phyloP scores from a whole-genome alignment of 345 rosid genomes.

The Turnera subulata region DNA sequence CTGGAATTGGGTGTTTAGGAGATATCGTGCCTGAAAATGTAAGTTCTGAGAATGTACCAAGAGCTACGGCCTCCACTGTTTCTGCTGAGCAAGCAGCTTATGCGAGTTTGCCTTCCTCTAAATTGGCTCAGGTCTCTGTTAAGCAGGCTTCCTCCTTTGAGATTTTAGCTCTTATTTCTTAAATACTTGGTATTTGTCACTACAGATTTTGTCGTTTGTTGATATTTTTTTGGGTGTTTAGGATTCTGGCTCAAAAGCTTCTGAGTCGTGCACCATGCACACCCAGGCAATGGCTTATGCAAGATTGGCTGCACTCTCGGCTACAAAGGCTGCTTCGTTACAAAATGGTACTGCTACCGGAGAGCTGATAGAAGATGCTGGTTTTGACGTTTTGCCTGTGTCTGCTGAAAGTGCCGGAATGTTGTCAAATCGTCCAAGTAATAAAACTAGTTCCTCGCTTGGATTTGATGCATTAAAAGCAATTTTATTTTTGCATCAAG shows the following conservation, averaged over 20 bases:
- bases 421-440: conserved; percentile 56
- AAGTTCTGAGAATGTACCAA: conserved; percentile 2
- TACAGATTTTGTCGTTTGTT: neutral
- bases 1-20: conserved; percentile 6
- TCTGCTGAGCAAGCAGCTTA: conserved; percentile 22
- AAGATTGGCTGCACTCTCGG: conserved; percentile 52
- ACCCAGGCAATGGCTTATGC: conserved; percentile 67
- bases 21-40: neutral
- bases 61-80: conserved; percentile 5
- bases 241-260: conserved; percentile 30
- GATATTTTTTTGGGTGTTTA: neutral
- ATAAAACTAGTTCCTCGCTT: too few species aligned
- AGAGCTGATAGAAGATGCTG: conserved; percentile 27
- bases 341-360: conserved; percentile 24
- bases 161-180: neutral
- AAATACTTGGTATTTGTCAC: neutral
- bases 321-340: conserved; percentile 23
- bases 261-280: conserved; percentile 40
- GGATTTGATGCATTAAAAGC: too few species aligned
- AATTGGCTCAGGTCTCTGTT: conserved; percentile 37
- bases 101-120: conserved; percentile 23
- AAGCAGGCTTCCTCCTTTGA: neutral
- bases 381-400: conserved; percentile 55
- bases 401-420: conserved; percentile 86
- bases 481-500: too few species aligned